Evolutionary conservation across 2,329 filamentous ascomycete genomes (phyloP).

Genomic region (Dendryphion nanum): DNA sequence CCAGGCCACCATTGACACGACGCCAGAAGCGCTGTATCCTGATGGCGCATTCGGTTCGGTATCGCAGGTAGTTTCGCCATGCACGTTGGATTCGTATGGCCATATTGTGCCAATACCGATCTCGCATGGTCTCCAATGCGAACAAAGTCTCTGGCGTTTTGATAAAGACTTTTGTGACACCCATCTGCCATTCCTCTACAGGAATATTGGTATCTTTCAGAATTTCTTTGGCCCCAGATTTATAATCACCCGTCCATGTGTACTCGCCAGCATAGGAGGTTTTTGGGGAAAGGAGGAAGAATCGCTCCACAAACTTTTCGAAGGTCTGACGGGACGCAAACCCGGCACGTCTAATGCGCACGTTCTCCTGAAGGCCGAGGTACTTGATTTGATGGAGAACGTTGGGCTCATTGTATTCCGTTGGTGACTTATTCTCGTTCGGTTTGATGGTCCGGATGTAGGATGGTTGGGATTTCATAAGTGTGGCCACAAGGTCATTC

Average conservation of each 20-base stretch:
- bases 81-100: constrained; percentile 94
- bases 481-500: constrained; percentile 87
- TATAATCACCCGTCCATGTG: constrained; percentile 86
- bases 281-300: constrained; percentile 90
- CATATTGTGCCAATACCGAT: constrained; percentile 99
- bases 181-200: constrained; percentile 93
- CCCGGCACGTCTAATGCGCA: constrained; percentile 90
- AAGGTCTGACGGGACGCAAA: constrained; percentile 97
- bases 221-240: constrained; percentile 87
- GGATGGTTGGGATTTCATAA: constrained; percentile 96
- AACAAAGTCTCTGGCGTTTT: constrained; percentile 97
- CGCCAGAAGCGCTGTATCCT: constrained; percentile 95
- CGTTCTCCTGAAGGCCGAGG: constrained; percentile 98
- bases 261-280: constrained; percentile 97
- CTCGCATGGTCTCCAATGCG: constrained; percentile 94
- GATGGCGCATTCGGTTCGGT: constrained; percentile 87
- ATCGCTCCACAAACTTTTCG: constrained; percentile 96
- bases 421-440: constrained; percentile 96
- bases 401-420: constrained; percentile 87
- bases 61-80: constrained; percentile 93
- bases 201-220: constrained; percentile 96
- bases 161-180: constrained; percentile 95
- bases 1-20: constrained; percentile 84
- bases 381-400: constrained; percentile 99
- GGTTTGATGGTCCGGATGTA: constrained; percentile 99